Conservation (phyloP, 352 stramenopile genomes). For the Phytopythium mirpurense region DNA sequence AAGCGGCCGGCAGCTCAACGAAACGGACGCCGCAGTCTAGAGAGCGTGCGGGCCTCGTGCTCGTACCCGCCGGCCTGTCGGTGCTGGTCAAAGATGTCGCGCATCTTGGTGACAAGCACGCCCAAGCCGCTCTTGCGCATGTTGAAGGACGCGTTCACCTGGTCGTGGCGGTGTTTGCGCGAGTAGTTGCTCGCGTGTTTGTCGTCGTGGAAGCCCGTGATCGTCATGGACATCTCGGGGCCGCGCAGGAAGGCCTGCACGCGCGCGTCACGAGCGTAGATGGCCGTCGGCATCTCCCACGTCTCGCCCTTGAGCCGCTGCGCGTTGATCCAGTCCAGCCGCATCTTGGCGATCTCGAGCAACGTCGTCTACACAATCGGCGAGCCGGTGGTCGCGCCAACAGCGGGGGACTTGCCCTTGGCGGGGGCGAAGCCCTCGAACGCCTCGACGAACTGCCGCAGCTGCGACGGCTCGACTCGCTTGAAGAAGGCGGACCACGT, state of each 20-base stretch:
- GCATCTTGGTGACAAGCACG: background rate
- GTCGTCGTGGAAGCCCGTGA: constrained; percentile 1
- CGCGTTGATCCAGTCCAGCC: constrained; percentile 8
- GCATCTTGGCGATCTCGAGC: constrained; percentile 3
- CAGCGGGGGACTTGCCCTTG: background rate
- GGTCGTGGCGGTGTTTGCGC: constrained; percentile 5
- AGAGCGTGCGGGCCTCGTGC: background rate
- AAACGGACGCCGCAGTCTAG: background rate
- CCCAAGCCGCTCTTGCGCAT: background rate
- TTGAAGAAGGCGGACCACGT: constrained; percentile 7
- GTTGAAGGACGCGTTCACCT: background rate
- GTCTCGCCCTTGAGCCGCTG: constrained; percentile 3
- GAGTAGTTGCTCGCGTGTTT: constrained; percentile 4
- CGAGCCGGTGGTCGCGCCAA: background rate
- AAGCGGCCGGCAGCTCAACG: background rate
- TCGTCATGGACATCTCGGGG: constrained; percentile 8
- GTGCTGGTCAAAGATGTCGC: constrained; percentile 1
- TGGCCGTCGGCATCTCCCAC: constrained; percentile 11
- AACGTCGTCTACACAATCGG: constrained; percentile 1
- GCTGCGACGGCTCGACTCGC: constrained; percentile 3
- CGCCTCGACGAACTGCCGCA: constrained; percentile 2
- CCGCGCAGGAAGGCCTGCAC: constrained; percentile 15
- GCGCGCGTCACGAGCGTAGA: constrained; percentile 6
- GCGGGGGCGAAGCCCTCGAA: background rate
- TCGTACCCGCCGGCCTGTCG: background rate